These are phyloP conservation scores for Dioscorea zingiberensis DNA, from an alignment of 106 monocot species.

Conservation along the genomic window DNA sequence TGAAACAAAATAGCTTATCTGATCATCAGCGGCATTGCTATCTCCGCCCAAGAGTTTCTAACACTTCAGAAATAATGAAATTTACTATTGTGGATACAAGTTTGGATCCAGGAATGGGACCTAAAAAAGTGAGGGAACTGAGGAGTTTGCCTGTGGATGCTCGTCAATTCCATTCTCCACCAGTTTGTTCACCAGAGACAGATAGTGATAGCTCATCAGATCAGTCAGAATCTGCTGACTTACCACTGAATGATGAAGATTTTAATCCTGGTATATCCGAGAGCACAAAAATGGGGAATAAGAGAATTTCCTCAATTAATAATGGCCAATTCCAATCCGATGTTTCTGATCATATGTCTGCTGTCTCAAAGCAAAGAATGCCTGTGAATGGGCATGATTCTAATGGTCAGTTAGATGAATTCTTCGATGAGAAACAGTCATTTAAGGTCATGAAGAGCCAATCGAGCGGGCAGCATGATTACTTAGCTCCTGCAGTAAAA, in stretches of 20 bases:
- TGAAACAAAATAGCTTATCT: slow-evolving; percentile 15
- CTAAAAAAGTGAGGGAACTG: slow-evolving; percentile 44
- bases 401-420: background rate
- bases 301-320: slow-evolving; percentile 1
- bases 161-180: background rate
- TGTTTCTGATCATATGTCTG: slow-evolving; percentile 2
- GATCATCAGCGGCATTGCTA: slow-evolving; percentile 21
- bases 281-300: slow-evolving; percentile 1
- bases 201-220: slow-evolving; percentile 28
- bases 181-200: slow-evolving; percentile 10
- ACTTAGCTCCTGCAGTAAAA: slow-evolving; percentile 33
- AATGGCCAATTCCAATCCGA: background rate
- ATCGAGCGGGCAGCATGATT: slow-evolving; percentile 11
- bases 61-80: slow-evolving; percentile 34
- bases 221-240: slow-evolving; percentile 15
- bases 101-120: slow-evolving; percentile 24
- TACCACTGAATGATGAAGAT: slow-evolving; percentile 12
- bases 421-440: slow-evolving; percentile 3
- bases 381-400: slow-evolving; percentile 20
- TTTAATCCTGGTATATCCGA: slow-evolving; percentile 3
- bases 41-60: slow-evolving; percentile 34
- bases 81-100: slow-evolving; percentile 78
- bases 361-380: slow-evolving; percentile 5
- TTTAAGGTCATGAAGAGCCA: slow-evolving; percentile 9
- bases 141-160: slow-evolving; percentile 46